Evolutionary conservation across 345 rosid species (phyloP).

Genomic region (Kernera saxatilis): DNA sequence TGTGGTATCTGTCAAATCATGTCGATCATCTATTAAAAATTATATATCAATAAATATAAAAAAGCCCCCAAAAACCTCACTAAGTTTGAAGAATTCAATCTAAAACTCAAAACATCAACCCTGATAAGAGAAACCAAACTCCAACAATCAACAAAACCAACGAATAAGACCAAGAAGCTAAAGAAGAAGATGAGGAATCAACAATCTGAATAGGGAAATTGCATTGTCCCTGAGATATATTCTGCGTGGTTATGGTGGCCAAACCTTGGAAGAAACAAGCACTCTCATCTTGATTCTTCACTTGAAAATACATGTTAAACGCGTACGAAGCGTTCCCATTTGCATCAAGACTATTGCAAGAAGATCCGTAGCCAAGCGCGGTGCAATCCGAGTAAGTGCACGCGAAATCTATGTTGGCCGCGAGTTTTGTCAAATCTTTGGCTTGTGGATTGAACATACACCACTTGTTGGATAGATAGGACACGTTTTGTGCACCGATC

Average conservation of each 20-base stretch:
- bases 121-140: slow-evolving; percentile 2
- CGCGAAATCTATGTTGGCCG: slow-evolving; percentile 52
- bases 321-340: slow-evolving; percentile 59
- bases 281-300: slow-evolving; percentile 44
- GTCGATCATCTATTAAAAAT: too few relatives aligned
- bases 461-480: slow-evolving; percentile 59
- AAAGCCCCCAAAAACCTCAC: neutral
- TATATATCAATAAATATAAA: neutral
- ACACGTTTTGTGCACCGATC: slow-evolving; percentile 47
- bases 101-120: neutral
- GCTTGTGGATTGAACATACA: slow-evolving; percentile 61
- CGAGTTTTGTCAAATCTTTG: slow-evolving; percentile 55
- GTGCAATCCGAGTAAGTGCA: slow-evolving; percentile 62
- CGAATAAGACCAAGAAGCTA: neutral
- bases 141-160: neutral
- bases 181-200: slow-evolving; percentile 17
- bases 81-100: neutral
- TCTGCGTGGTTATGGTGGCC: slow-evolving; percentile 40
- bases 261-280: slow-evolving; percentile 59
- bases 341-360: slow-evolving; percentile 50
- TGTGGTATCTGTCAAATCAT: too few relatives aligned
- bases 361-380: slow-evolving; percentile 52
- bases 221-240: slow-evolving; percentile 62
- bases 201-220: slow-evolving; percentile 54
- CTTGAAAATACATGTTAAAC: slow-evolving; percentile 64